Base-by-base conservation (phyloP, 345 rosid species). In the Populus euphratica region DNA sequence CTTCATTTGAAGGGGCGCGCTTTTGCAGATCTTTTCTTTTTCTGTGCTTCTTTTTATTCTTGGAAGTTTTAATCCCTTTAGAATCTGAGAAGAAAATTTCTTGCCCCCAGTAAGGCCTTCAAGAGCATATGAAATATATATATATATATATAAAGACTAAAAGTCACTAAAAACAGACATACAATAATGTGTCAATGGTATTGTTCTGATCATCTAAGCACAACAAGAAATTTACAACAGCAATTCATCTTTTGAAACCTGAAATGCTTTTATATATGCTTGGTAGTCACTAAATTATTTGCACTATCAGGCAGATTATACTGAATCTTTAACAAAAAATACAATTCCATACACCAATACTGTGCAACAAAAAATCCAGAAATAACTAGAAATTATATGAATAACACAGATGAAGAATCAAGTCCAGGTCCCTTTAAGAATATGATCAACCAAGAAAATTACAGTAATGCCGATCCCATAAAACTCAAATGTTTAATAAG, bases 61-160 rank as follows among this genome's bases (percentile, higher is more conserved):
- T 81, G 67, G 81, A 77, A 49, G 75, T 31, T 81, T 73, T 73
- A 29, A 64, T 62, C 29, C 68, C 81, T 63, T 70, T 78, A 25
- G 76, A 63, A 70, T 73, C 84, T 81, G 78, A 27, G 20, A 69
- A 77, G 70, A 41, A 70, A 5, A 66, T 62, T 74, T 69, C 78
- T 70, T 67, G 81, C 76, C 80, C 70, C 78, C 74, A 73, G 68
- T 78, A 79, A 83, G 81, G 81, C 83, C 78, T 79, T 85, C 87
- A 77, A 75, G 82, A 82, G 81, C 82, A 83, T 83, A 78, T 74
- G 41, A 78, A 83, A 75, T 76, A 80, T 52, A 81, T 71, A 76
- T 75, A 79, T 78, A 31, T 31, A 31, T 31, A 31, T 31, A 71
- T 1, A 11, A 56, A 59, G 29, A 59, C 14, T n/a, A 59, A 59